Evolutionary conservation across 1,139 yeast genomes (phyloP).

Genomic region (Yamadazyma sp.): DNA sequence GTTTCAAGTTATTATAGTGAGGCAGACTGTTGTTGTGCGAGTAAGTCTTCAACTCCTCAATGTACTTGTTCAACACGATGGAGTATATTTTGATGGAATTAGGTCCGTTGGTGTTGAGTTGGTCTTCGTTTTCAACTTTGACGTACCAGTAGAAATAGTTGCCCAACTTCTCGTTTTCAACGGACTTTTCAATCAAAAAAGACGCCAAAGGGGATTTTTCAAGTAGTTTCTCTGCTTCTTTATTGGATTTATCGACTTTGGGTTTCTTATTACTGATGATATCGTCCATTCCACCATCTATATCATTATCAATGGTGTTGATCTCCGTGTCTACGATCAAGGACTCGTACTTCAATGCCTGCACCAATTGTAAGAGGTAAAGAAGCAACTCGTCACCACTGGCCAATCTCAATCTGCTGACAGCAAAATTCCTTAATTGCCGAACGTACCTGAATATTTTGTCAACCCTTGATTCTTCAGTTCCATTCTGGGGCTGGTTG

Average conservation of each 20-base stretch:
- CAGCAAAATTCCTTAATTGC: slow-evolving; percentile 78
- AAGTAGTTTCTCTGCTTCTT: slow-evolving; percentile 13
- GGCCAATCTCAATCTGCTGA: slow-evolving; percentile 75
- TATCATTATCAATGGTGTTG: slow-evolving; percentile 9
- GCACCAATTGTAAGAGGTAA: slow-evolving; percentile 86
- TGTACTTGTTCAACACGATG: slow-evolving; percentile 38
- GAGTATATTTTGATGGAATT: slow-evolving; percentile 28
- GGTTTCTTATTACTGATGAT: slow-evolving; percentile 2
- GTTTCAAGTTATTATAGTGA: slow-evolving; percentile 38
- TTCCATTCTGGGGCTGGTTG: slow-evolving; percentile 6
- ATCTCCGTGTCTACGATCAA: slow-evolving; percentile 22
- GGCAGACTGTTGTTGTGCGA: slow-evolving; percentile 31
- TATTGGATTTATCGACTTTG: slow-evolving; percentile 18
- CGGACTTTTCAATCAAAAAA: slow-evolving; percentile 73
- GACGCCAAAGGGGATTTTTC: slow-evolving; percentile 66
- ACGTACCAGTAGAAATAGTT: slow-evolving; percentile 91
- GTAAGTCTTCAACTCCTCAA: slow-evolving; percentile 35
- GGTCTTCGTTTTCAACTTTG: slow-evolving; percentile 82
- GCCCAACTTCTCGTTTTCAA: slow-evolving; percentile 65
- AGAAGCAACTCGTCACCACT: slow-evolving; percentile 76
- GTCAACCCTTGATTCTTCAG: slow-evolving; percentile 28
- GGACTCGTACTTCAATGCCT: slow-evolving; percentile 78
- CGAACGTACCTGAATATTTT: slow-evolving; percentile 36
- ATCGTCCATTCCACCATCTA: slow-evolving; percentile 9
- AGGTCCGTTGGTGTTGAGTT: slow-evolving; percentile 26